A percentile compares a stretch with the other conserved stretches of the same genome.
phyloP scores from a whole-genome alignment of 2,329 filamentous ascomycete genomes.

The Aspergillus fischeri region DNA sequence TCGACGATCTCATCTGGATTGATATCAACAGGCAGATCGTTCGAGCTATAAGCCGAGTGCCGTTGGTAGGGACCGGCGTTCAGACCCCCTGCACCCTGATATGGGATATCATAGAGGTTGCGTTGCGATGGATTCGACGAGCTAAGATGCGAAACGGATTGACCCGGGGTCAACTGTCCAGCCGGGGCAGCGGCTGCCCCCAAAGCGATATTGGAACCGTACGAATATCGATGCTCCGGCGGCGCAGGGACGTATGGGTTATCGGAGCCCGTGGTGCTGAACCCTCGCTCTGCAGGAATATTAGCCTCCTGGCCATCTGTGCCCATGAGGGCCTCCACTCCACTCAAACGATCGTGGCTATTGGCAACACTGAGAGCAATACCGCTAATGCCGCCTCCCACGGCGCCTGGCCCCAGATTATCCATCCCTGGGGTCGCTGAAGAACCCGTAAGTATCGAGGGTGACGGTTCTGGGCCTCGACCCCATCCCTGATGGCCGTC shows the following conservation, averaged over 20 bases:
- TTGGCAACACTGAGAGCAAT: conserved; percentile 65
- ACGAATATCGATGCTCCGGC: conserved; percentile 32
- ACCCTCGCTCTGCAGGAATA: conserved; percentile 33
- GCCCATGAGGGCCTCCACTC: conserved; percentile 56
- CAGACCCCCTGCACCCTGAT: conserved; percentile 35
- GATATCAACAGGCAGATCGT: conserved; percentile 51
- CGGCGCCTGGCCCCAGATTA: conserved; percentile 60
- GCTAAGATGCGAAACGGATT: conserved; percentile 7
- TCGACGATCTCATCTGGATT: conserved; percentile 79
- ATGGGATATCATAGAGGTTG: conserved; percentile 45
- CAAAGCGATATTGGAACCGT: conserved; percentile 35
- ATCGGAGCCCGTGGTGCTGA: conserved; percentile 32
- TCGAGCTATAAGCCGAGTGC: conserved; percentile 50
- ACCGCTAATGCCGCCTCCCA: conserved; percentile 62
- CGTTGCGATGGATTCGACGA: conserved; percentile 41
- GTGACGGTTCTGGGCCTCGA: conserved; percentile 21
- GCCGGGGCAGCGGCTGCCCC: conserved; percentile 30
- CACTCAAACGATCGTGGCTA: conserved; percentile 61
- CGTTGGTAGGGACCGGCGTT: conserved; percentile 64
- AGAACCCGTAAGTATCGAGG: conserved; percentile 31
- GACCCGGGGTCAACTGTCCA: conserved; percentile 31
- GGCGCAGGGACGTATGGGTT: conserved; percentile 33
- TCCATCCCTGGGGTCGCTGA: conserved; percentile 60
- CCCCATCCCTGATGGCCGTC: conserved; percentile 8
- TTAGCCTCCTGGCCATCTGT: conserved; percentile 24